A percentile compares a stretch with the other conserved stretches of the same genome.
These are phyloP conservation scores for Kickxella alabastrina DNA, from an alignment of 192 early-diverging fungal species.

Conservation along the genomic window DNA sequence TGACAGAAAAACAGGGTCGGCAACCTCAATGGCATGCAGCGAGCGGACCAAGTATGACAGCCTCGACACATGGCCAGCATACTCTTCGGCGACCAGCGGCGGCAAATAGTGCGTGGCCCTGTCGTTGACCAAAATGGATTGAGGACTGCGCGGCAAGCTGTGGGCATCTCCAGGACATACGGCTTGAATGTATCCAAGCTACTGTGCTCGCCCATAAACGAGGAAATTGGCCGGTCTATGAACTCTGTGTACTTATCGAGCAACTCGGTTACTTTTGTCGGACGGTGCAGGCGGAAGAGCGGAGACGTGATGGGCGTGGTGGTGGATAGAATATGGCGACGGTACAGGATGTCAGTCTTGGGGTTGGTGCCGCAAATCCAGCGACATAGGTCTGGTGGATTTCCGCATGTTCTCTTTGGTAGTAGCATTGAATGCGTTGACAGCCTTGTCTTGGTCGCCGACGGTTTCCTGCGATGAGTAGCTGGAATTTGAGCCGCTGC, in stretches of 20 bases:
- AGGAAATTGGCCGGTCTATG: slow-evolving; percentile 12
- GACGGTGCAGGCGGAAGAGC: slow-evolving; percentile 18
- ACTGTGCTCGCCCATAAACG: slow-evolving; percentile 28
- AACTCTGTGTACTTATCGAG: slow-evolving; percentile 13
- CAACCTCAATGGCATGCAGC: slow-evolving; percentile 36
- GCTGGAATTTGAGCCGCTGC: background rate
- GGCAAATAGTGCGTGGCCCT: slow-evolving; percentile 25
- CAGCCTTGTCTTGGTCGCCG: background rate
- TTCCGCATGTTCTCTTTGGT: background rate
- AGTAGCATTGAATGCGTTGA: no score
- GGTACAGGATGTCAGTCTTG: slow-evolving; percentile 24
- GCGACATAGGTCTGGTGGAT: slow-evolving; percentile 22
- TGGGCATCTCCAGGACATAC: slow-evolving; percentile 25
- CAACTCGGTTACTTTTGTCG: slow-evolving; percentile 19
- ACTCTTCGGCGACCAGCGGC: slow-evolving; percentile 38
- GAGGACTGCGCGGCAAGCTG: slow-evolving; percentile 13
- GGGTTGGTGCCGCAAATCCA: slow-evolving; percentile 20
- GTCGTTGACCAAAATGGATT: slow-evolving; percentile 20
- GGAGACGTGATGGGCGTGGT: slow-evolving; percentile 22
- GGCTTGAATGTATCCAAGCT: slow-evolving; percentile 21
- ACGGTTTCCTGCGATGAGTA: slow-evolving; percentile 1
- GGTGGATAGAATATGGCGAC: slow-evolving; percentile 9
- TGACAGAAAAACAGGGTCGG: slow-evolving; percentile 31
- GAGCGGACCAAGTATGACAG: slow-evolving; percentile 32
- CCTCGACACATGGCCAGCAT: slow-evolving; percentile 25